Base-by-base conservation (phyloP, 805 yeast genomes). In the Millerozyma acaciae region DNA sequence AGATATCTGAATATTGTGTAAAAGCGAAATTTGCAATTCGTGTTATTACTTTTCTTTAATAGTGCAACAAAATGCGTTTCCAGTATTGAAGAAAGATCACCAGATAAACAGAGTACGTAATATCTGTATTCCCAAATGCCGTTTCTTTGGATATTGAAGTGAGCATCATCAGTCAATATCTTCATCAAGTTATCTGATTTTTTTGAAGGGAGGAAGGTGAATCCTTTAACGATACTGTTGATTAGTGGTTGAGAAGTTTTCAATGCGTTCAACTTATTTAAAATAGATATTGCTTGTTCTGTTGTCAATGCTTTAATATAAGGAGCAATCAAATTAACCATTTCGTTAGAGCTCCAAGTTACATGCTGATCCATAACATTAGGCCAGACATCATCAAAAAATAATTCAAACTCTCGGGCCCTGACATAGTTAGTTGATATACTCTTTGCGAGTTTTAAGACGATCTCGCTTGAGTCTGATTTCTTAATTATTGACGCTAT, bases 321-420 rank as follows among this genome's bases (percentile, higher is more conserved):
- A 2, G 50, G 44, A 0, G 84, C 51, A 2, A 77, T 63, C 5
- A 53, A 40, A 1, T 49, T 33, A 1, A 67, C 42, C 32, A 73
- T 65, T 4, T 47, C 50, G 4, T 32, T 26, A 6, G 50, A 37
- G 8, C 38, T 33, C 67, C 68, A 64, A 9, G 40, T 26, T 8
- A 14, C 6, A 19, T 48, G 38, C 2, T 30, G 36, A 8, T 40
- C 23, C 9, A 59, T 43, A 6, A 50, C 60, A 13, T 33, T 30
- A 10, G 58, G 53, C 78, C 82, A 78, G 8, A 66, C 53, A 2
- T 41, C 42, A 6, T 59, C 51, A 31, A 75, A 60, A 42, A 81
- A 81, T 4, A 57, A 48, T 3, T 54, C 55, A 17, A 76, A 57
- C 34, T 80, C 86, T 63, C 89, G 74, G 4, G 79, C 78, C 43